Evolutionary conservation across 495 filamentous ascomycete genomes (phyloP).

Genomic region (Astrothelium subdiscretum): DNA sequence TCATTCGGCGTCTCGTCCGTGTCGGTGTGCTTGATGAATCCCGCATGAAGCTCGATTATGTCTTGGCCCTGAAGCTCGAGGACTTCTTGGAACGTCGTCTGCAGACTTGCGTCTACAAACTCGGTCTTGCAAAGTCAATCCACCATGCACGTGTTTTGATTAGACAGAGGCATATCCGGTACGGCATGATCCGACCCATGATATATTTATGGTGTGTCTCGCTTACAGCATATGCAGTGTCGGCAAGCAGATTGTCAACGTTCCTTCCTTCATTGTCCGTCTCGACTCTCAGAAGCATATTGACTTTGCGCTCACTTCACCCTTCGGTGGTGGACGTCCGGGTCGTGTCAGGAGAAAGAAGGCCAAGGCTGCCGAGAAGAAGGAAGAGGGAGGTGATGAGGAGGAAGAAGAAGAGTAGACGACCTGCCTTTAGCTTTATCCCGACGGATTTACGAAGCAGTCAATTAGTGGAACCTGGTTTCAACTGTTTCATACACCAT

Average conservation of each 20-base stretch:
- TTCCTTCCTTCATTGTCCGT: conserved; percentile 96
- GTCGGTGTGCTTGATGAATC: conserved; percentile 99
- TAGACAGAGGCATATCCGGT: conserved; percentile 96
- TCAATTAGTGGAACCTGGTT: neutral
- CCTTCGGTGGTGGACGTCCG: conserved; percentile 92
- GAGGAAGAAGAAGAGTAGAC: conserved; percentile 76
- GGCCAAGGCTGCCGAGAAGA: conserved; percentile 86
- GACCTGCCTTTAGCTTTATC: neutral
- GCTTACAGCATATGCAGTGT: conserved; percentile 39
- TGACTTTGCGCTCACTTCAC: conserved; percentile 94
- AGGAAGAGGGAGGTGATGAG: conserved; percentile 70
- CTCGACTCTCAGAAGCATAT: conserved; percentile 99
- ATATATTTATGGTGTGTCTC: neutral
- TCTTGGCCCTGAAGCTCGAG: conserved; percentile 92
- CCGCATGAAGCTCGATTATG: conserved; percentile 99
- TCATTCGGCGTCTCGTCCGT: conserved; percentile 99
- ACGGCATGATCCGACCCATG: conserved; percentile 10
- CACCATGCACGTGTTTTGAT: conserved; percentile 99
- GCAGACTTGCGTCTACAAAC: conserved; percentile 99
- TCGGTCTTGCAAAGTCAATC: conserved; percentile 98
- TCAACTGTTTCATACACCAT: neutral
- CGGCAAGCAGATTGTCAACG: conserved; percentile 99
- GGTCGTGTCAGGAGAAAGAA: conserved; percentile 99
- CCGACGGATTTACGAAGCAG: neutral
- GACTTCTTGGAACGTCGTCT: conserved; percentile 99